phyloP scores from a whole-genome alignment of 805 yeast species.

The Yarrowia sp. region DNA sequence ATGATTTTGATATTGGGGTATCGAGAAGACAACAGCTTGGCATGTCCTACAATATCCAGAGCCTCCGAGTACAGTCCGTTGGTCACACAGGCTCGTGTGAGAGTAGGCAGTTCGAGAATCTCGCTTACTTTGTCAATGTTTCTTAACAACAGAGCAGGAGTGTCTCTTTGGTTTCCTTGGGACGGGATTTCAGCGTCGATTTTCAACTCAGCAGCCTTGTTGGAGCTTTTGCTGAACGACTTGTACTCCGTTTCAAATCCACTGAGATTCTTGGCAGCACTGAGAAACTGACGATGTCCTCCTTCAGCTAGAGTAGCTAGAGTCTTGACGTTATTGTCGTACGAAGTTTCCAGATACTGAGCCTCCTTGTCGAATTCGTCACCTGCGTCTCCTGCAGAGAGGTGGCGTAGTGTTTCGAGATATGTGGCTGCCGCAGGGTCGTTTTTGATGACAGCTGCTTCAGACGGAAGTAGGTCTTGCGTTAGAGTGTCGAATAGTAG shows the following conservation, averaged over 20 bases:
- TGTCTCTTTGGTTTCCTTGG: neutral
- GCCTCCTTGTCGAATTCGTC: slow-evolving; percentile 15
- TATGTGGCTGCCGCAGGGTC: neutral
- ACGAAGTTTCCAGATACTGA: neutral
- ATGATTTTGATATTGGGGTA: slow-evolving; percentile 61
- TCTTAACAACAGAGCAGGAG: slow-evolving; percentile 29
- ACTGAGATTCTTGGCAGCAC: slow-evolving; percentile 14
- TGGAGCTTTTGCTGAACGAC: neutral
- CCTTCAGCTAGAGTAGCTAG: slow-evolving; percentile 21
- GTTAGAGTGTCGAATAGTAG: slow-evolving; percentile 7
- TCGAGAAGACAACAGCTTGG: slow-evolving; percentile 62
- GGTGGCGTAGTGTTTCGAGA: slow-evolving; percentile 1
- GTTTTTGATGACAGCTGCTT: slow-evolving; percentile 3
- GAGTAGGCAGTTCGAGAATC: slow-evolving; percentile 76
- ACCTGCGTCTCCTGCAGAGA: slow-evolving; percentile 6
- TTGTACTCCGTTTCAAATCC: slow-evolving; percentile 1
- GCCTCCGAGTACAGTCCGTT: slow-evolving; percentile 89
- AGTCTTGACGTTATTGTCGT: slow-evolving; percentile 19
- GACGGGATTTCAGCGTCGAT: neutral
- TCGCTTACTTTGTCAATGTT: slow-evolving; percentile 73
- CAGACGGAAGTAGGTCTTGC: neutral
- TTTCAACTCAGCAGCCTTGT: slow-evolving; percentile 4
- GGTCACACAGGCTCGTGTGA: slow-evolving; percentile 76
- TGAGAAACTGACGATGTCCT: slow-evolving; percentile 20
- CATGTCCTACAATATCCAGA: slow-evolving; percentile 73